Conservation (phyloP, 2,329 filamentous ascomycete species). For the Aspergillus puulaauensis region DNA sequence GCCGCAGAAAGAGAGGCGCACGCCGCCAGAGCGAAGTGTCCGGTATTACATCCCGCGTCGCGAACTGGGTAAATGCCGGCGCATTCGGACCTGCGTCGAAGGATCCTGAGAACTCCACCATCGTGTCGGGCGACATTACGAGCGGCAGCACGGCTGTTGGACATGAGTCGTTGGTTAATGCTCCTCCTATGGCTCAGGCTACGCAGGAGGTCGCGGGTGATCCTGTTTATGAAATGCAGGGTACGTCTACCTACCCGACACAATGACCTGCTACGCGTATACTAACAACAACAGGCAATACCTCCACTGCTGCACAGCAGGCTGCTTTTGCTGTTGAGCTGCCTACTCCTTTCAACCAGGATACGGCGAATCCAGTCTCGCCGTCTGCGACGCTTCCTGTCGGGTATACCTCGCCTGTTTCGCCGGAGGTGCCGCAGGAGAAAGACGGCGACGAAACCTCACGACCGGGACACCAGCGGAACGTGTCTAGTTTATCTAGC, state of each 20-base stretch:
- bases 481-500: conserved; percentile 14
- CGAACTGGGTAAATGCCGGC: conserved; percentile 10
- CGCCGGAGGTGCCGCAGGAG: conserved; percentile 3
- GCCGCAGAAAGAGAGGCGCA: conserved; percentile 4
- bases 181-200: background rate
- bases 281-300: background rate
- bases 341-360: conserved; percentile 13
- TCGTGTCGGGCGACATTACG: background rate
- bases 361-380: background rate
- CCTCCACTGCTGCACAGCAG: background rate
- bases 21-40: conserved; percentile 5
- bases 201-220: conserved; percentile 9
- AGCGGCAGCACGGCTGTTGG: background rate
- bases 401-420: conserved; percentile 9
- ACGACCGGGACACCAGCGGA: conserved; percentile 10
- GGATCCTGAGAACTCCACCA: background rate
- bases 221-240: conserved; percentile 13
- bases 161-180: no score
- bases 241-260: background rate
- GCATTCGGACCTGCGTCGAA: background rate
- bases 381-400: background rate
- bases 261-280: background rate
- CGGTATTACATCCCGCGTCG: background rate
- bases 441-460: background rate
- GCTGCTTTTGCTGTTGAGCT: conserved; percentile 8